phyloP scores from a whole-genome alignment of 257 asterid genomes.

The Nicotiana paniculata region DNA sequence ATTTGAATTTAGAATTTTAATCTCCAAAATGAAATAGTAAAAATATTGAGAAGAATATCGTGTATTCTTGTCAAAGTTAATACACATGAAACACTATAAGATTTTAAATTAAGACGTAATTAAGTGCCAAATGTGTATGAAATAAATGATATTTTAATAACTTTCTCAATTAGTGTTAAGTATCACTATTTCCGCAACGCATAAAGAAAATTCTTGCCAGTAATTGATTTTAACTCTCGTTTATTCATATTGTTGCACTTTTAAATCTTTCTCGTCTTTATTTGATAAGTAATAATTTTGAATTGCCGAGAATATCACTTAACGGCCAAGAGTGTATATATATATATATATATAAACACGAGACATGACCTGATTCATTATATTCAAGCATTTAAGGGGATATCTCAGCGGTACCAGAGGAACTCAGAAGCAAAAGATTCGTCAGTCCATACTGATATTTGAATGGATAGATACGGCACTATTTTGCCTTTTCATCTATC shows the following conservation, averaged over 20 bases:
- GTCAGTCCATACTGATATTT: too few relatives aligned
- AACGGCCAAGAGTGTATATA: neutral
- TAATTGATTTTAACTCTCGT: neutral
- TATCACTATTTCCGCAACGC: neutral
- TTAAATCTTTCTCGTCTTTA: neutral
- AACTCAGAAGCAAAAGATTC: too few relatives aligned
- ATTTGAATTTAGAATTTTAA: too few relatives aligned
- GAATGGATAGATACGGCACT: too few relatives aligned
- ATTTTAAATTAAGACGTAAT: too few relatives aligned
- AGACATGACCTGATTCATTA: too few relatives aligned
- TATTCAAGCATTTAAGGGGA: too few relatives aligned
- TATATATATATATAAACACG: too few relatives aligned
- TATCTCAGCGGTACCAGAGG: too few relatives aligned
- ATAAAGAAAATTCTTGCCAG: neutral
- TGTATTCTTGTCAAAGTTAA: too few relatives aligned
- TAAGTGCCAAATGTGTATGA: neutral
- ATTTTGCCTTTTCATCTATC: neutral
- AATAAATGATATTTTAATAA: neutral
- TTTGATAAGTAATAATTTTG: neutral
- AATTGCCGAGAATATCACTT: neutral
- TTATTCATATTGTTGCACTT: neutral
- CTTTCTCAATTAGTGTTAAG: neutral
- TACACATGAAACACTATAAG: neutral
- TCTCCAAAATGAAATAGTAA: too few relatives aligned
- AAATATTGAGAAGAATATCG: neutral